Evolutionary conservation across 1,284 basidiomycete genomes (phyloP).

Genomic region (Fistulina hepatica): DNA sequence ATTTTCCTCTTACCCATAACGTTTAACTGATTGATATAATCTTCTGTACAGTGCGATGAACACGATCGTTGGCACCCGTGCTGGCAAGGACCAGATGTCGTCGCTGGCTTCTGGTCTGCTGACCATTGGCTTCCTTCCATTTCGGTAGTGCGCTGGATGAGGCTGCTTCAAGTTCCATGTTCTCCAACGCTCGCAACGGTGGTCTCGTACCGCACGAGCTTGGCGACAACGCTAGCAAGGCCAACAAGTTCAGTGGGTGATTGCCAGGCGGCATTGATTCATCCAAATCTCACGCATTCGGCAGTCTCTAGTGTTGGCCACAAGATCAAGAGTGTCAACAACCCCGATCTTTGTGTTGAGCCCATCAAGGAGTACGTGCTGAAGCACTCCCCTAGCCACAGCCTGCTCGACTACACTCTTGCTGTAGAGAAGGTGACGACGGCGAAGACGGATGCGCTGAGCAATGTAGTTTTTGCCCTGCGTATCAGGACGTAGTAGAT

Average conservation of each 20-base stretch:
- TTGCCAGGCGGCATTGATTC: conserved; percentile 1
- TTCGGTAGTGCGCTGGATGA: conserved; percentile 99
- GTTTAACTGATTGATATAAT: conserved; percentile 5
- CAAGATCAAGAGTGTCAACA: conserved; percentile 99
- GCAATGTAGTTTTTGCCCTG: conserved; percentile 22
- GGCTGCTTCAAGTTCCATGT: conserved; percentile 92
- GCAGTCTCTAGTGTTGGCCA: conserved; percentile 95
- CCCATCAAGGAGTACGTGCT: conserved; percentile 95
- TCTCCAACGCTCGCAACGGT: conserved; percentile 83
- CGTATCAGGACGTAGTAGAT: no score
- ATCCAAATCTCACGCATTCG: conserved; percentile 5
- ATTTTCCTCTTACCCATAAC: conserved; percentile 8
- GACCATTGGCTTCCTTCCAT: conserved; percentile 93
- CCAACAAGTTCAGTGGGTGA: conserved; percentile 84
- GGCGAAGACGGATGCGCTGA: conserved; percentile 91
- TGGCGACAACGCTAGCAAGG: conserved; percentile 91
- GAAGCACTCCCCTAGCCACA: conserved; percentile 93
- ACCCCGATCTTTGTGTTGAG: conserved; percentile 94
- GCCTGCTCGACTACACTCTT: conserved; percentile 93
- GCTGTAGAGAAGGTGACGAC: conserved; percentile 98
- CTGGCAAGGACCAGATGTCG: conserved; percentile 97
- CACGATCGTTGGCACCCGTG: conserved; percentile 97
- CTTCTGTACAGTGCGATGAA: conserved; percentile 92
- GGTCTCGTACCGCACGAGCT: conserved; percentile 96
- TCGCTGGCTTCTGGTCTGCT: conserved; percentile 93